Conservation (phyloP, 1,139 yeast genomes). For the Geotrichum cucujoidarum region DNA sequence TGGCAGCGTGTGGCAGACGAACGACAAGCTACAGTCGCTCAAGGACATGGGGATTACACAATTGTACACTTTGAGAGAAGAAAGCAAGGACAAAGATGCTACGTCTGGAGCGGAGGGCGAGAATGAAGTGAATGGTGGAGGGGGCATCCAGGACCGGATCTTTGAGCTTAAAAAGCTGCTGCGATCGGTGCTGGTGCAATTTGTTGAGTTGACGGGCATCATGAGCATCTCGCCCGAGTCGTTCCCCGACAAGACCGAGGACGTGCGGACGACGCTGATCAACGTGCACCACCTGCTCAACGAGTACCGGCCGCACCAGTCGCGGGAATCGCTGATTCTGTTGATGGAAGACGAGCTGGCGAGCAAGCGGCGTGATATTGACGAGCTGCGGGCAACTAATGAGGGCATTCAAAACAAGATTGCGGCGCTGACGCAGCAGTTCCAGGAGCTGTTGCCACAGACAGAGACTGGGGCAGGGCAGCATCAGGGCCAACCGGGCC, state of each 20-base stretch:
- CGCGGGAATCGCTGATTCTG: conserved; percentile 72
- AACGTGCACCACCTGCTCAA: conserved; percentile 80
- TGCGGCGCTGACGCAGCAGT: conserved; percentile 25
- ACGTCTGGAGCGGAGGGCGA: conserved; percentile 6
- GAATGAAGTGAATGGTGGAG: conserved; percentile 15
- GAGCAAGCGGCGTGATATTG: conserved; percentile 27
- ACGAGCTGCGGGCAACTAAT: conserved; percentile 27
- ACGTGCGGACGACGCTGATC: conserved; percentile 66
- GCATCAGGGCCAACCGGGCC: not conserved
- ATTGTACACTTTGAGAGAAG: conserved; percentile 43
- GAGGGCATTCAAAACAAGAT: conserved; percentile 27
- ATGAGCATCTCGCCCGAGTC: conserved; percentile 63
- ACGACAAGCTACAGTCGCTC: conserved; percentile 64
- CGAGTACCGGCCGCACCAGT: conserved; percentile 85
- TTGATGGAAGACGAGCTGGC: conserved; percentile 50
- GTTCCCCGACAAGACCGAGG: conserved; percentile 62
- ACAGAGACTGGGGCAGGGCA: conserved; percentile 1
- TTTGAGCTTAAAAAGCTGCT: conserved; percentile 63
- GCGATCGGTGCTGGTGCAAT: conserved; percentile 64
- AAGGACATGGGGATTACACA: conserved; percentile 65
- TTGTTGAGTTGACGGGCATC: conserved; percentile 69
- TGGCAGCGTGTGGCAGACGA: conserved; percentile 75
- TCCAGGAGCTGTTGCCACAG: conserved; percentile 14
- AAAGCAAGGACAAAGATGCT: conserved; percentile 28
- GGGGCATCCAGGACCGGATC: conserved; percentile 42